A percentile compares a stretch with the other conserved stretches of the same genome.
These are phyloP conservation scores for Vicia villosa DNA, from an alignment of 306 rosid genomes.

Conservation along the genomic window DNA sequence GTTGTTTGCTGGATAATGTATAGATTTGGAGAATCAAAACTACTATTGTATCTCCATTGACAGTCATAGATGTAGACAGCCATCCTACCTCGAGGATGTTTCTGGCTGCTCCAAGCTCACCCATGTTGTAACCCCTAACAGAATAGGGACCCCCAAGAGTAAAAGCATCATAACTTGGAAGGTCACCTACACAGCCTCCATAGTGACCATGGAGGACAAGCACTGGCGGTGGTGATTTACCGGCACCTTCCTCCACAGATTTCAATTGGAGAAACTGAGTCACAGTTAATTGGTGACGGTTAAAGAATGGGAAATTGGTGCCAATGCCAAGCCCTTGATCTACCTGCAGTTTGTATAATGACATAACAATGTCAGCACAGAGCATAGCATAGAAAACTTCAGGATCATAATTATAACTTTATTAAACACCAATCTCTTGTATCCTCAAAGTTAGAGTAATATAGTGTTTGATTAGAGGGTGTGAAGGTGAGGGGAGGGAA, in stretches of 20 bases:
- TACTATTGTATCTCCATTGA: neutral
- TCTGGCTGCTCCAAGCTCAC: constrained; percentile 96
- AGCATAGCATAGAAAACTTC: constrained; percentile 22
- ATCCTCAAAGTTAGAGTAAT: constrained; percentile 15
- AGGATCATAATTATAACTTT: neutral
- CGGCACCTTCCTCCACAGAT: constrained; percentile 92
- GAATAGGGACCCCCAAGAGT: constrained; percentile 99
- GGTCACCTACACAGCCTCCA: constrained; percentile 99
- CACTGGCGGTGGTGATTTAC: constrained; percentile 93
- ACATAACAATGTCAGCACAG: neutral
- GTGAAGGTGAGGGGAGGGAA: neutral
- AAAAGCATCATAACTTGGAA: constrained; percentile 97
- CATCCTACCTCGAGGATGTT: constrained; percentile 86
- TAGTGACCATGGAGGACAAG: constrained; percentile 95
- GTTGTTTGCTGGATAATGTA: neutral
- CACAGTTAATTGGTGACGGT: constrained; percentile 91
- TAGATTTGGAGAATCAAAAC: constrained; percentile 9
- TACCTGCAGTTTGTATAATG: constrained; percentile 56
- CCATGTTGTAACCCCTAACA: constrained; percentile 99
- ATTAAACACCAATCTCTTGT: constrained; percentile 10
- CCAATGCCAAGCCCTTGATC: constrained; percentile 97
- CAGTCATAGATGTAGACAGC: neutral
- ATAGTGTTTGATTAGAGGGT: neutral
- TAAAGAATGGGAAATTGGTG: constrained; percentile 89
- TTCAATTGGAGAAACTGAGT: constrained; percentile 74